Evolutionary conservation across 495 filamentous ascomycete species (phyloP), one percentile per base, ranked within the genome.

Genomic region (Daldinia childiae): DNA sequence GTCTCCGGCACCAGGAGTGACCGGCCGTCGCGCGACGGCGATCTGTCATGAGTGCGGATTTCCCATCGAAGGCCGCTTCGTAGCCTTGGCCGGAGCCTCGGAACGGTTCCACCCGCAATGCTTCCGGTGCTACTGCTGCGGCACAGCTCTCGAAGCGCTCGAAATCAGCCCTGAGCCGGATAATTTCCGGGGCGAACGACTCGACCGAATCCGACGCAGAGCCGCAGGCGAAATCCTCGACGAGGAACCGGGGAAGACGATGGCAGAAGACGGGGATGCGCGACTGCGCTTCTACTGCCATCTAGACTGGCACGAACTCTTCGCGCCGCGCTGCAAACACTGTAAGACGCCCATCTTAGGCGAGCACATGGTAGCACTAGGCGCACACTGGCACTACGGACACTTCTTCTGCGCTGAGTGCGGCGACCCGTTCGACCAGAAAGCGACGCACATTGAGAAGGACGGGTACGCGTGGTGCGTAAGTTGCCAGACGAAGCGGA

Each of bases 371-470:
- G 89, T 98, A 41, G 95, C 95, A 3, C 92, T 95, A 72, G 95
- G 96, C 19, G 89, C 91, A 19, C 93, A 97, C 80, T 99, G 93
- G 93, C 95, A 99, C 80, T 92, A 92, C 69, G 95, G 95, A 1
- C 95, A 99, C 82, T 99, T 99, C 84, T 99, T 98, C 87, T 99
- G 95, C 77, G 96, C 96, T 30, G 92, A 99, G 85, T 99, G 95
- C 81, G 95, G 95, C 68, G 95, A 99, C 86, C 93, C 94, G 17
- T 98, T 98, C 78, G 90, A 91, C 76, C 83, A 85, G 15, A 83
- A 87, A 41, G 94, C 89, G 58, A 93, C 94, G 54, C 95, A 97
- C 78, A 95, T 99, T 24, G 96, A 99, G 79, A 97, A 96, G 79
- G 95, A 98, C 71, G 95, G 95, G n/a, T 98, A 96, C 81, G 95